Conservation (phyloP, 164 flowering plant genomes). For the Magnolia officinalis region DNA sequence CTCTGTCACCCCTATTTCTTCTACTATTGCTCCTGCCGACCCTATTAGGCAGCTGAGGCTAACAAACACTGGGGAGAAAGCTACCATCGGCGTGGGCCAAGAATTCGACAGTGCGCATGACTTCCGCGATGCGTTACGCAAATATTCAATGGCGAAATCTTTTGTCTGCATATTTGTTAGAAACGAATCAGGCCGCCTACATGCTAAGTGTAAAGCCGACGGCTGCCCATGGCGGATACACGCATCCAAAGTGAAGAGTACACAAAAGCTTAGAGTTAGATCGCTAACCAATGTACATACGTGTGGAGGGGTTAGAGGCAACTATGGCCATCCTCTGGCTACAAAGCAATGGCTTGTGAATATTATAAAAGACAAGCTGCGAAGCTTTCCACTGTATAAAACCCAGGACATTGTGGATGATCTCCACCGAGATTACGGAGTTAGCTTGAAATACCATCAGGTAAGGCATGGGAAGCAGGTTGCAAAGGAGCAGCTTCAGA, state of each 20-base stretch:
- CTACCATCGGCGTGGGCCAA: constrained; percentile 65
- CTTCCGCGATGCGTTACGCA: constrained; percentile 70
- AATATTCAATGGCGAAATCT: constrained; percentile 66
- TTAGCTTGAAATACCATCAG: constrained; percentile 40
- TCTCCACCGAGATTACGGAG: constrained; percentile 42
- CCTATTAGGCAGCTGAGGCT: constrained; percentile 32
- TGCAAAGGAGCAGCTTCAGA: constrained; percentile 45
- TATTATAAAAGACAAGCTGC: constrained; percentile 42
- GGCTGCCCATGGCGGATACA: constrained; percentile 76
- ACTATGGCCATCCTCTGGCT: constrained; percentile 44
- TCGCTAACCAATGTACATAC: constrained; percentile 60
- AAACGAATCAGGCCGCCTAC: constrained; percentile 61
- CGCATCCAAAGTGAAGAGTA: constrained; percentile 64
- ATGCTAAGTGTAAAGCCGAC: constrained; percentile 53
- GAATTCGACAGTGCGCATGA: constrained; percentile 55
- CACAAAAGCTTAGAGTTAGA: constrained; percentile 45
- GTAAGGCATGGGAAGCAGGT: constrained; percentile 46
- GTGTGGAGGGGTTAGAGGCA: constrained; percentile 57
- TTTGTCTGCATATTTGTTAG: constrained; percentile 53
- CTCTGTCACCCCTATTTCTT: constrained; percentile 23
- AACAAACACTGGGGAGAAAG: constrained; percentile 51
- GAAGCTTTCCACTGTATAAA: constrained; percentile 39
- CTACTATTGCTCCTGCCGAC: constrained; percentile 17
- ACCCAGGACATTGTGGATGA: constrained; percentile 43
- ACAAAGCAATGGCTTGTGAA: constrained; percentile 48